Base-by-base conservation (phyloP, 495 filamentous ascomycete species). In the Penicillium bialowiezense region DNA sequence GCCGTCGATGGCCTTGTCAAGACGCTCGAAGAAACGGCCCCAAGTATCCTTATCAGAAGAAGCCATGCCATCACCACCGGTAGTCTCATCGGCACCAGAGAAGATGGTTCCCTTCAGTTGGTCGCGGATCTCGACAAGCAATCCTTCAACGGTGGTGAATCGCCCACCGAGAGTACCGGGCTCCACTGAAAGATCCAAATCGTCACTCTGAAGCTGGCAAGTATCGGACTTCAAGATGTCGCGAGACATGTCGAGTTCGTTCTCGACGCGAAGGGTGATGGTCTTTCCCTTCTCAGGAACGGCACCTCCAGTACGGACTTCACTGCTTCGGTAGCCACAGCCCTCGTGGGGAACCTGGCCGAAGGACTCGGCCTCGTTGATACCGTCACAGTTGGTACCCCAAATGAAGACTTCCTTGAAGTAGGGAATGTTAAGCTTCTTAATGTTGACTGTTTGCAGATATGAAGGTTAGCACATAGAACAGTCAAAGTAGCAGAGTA, bases 201-300 rank as follows among this genome's bases (percentile, higher is more conserved):
- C 91, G 2, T 91, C 87, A 59, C 89, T 92, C 57, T 81, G 75
- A 41, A 99, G 74, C 5, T 82, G 80, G 60, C 91, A 96, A 29
- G 87, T 92, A 68, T 97, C 93, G 60, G 88, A 91, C 77, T 99
- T 99, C 44, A 99, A 80, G 50, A 99, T 95, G 64, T 99, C 93
- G 51, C 93, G 82, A 6, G 81, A 81, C 10, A 99, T 81, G 67
- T 99, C 93, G 31, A 83, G 79, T n/a, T 73, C 60, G 28, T 72
- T 83, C 56, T 86, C 77, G 18, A 97, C 89, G 33, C 72, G 70
- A 34, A 99, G 75, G 2, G 80, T 90, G 45, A 96, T 93, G 41
- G 82, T 86, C 64, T 85, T 85, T 36, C 93, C 93, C 64, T 88
- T 87, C 40, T 86, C 86, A 6, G 95, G 93, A 17, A 99, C 82